Evolutionary conservation across 2,329 filamentous ascomycete genomes (phyloP).

Genomic region (Penicillium digitatum): DNA sequence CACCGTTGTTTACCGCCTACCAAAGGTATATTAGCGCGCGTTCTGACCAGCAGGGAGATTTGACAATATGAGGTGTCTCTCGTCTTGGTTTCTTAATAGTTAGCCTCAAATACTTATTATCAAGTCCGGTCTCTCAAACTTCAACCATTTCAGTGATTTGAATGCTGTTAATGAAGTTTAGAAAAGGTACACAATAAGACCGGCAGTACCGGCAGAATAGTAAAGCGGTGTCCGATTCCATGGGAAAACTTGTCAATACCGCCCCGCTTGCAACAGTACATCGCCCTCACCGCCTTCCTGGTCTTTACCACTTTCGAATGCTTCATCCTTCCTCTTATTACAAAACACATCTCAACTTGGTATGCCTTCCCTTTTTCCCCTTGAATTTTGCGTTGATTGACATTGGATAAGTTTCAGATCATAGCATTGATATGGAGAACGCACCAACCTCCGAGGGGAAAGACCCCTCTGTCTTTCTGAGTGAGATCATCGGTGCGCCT

Average conservation of each 20-base stretch:
- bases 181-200: not conserved
- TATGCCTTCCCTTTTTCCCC: not conserved
- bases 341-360: not conserved
- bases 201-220: not conserved
- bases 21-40: not conserved
- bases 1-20: not conserved
- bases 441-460: constrained; percentile 67
- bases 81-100: not conserved
- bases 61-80: not conserved
- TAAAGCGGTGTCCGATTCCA: not conserved
- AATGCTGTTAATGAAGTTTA: not conserved
- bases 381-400: not conserved
- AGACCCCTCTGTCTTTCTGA: constrained; percentile 88
- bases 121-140: fast-evolving
- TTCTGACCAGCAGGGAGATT: not conserved
- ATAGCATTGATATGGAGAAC: constrained; percentile 64
- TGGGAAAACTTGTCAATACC: not conserved
- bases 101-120: not conserved
- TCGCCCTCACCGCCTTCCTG: constrained; percentile 5
- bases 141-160: not conserved
- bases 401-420: not conserved
- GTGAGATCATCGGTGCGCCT: constrained; percentile 88
- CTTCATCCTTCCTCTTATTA: not conserved
- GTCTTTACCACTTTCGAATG: constrained; percentile 6
- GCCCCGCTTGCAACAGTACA: constrained; percentile 9